Base-by-base conservation (phyloP, 2,329 filamentous ascomycete species). In the Paramyrothecium sp. region DNA sequence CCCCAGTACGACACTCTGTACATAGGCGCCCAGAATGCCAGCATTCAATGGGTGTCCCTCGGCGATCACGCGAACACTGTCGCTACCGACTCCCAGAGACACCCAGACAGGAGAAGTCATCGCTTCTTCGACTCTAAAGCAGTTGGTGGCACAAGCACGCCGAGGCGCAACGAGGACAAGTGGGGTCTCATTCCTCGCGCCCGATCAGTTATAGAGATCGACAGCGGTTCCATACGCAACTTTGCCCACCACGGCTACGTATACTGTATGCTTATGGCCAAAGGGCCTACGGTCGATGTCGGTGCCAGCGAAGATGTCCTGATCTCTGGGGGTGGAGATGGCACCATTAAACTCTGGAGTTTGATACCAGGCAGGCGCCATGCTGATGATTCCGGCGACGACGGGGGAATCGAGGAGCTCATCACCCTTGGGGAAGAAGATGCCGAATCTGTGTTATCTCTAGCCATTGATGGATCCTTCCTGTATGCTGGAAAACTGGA, bases 171-270 rank as follows among this genome's bases (percentile, higher is more conserved):
- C 60, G 83, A 87, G 58, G 80, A 86, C 51, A 77, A 81, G 48
- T 85, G 82, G 75, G 70, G 73, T 2, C 64, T 82, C 34, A 86
- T 86, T 48, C 86, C 79, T 3, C 76, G 75, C 46, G 75, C 82
- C 3, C 76, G 75, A 70, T 82, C 70, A 34, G 82, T 89, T 1
- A 77, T 98, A 7, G 92, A 96, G 69, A 92, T 97, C 58, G 89
- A 91, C 67, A 85, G 87, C 53, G 85, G 90, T 21, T 89, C 93
- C 56, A 90, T 96, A 57, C 85, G 83, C 57, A 90, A 95, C 66
- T 99, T 96, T 75, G 92, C 95, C 2, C 95, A 99, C 72, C 94
- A 89, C 72, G 95, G 96, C 49, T 98, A 97, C 70, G 88, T 99
- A 0, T 97, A 97, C 72, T 96, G 92, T 72, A 98, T 98, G 94